Conservation (phyloP, 164 flowering plant species). For the Brasenia schreberi region DNA sequence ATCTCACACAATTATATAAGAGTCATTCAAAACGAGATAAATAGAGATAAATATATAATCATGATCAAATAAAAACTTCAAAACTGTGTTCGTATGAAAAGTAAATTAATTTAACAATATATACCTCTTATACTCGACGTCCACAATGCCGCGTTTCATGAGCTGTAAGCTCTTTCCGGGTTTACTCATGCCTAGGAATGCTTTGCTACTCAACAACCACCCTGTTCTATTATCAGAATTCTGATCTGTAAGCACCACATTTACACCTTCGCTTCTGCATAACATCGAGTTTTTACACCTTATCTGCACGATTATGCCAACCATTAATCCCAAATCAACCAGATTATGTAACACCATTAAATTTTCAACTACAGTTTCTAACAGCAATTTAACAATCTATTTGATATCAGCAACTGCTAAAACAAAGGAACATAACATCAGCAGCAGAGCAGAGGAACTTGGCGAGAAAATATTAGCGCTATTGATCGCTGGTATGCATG, state of each 20-base stretch:
- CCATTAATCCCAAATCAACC: too few species aligned
- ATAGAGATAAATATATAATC: background rate
- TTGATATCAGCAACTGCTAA: background rate
- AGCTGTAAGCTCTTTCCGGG: slow-evolving; percentile 32
- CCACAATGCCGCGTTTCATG: slow-evolving; percentile 39
- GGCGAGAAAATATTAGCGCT: background rate
- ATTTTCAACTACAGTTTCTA: too few species aligned
- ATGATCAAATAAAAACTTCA: too few species aligned
- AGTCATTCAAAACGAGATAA: background rate
- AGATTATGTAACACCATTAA: too few species aligned
- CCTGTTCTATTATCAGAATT: slow-evolving; percentile 39
- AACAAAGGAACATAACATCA: background rate
- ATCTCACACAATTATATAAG: too few species aligned
- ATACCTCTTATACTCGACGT: slow-evolving; percentile 81
- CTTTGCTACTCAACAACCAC: slow-evolving; percentile 62
- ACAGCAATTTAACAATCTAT: background rate
- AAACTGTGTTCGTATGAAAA: too few species aligned
- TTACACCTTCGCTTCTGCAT: slow-evolving; percentile 44
- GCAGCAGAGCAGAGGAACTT: background rate
- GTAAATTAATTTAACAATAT: too few species aligned
- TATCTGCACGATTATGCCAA: slow-evolving; percentile 25
- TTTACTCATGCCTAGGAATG: slow-evolving; percentile 60
- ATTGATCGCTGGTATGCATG: background rate
- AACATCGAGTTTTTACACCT: slow-evolving; percentile 56
- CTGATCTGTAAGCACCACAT: slow-evolving; percentile 51